Conservation (phyloP, 176 grass and related monocot genomes). For the Elaeis guineensis region DNA sequence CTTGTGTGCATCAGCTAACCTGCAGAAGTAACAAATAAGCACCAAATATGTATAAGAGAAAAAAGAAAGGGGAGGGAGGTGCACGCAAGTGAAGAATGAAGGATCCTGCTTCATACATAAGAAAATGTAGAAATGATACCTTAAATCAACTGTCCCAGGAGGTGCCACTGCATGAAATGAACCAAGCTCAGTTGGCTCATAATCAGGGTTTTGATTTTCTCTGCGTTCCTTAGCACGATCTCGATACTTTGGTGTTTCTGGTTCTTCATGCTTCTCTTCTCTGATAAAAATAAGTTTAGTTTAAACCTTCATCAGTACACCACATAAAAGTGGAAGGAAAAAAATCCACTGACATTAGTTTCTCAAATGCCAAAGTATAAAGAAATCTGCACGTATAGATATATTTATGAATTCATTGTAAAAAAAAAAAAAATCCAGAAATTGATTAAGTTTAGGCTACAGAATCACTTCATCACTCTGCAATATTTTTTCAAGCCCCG, state of each 20-base stretch:
- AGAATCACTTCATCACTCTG: too few relatives aligned
- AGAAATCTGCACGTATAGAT: too few relatives aligned
- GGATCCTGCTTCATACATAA: slow-evolving; percentile 2
- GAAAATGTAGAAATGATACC: slow-evolving; percentile 34
- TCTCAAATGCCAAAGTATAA: too few relatives aligned
- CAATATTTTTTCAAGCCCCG: too few relatives aligned
- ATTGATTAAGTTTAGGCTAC: too few relatives aligned
- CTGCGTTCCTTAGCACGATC: slow-evolving; percentile 95
- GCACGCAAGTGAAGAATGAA: background rate
- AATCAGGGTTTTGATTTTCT: slow-evolving; percentile 99
- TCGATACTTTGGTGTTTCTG: slow-evolving; percentile 59
- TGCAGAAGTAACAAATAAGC: slow-evolving; percentile 16
- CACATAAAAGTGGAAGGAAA: slow-evolving; percentile 7
- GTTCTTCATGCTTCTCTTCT: slow-evolving; percentile 92
- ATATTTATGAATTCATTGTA: too few relatives aligned
- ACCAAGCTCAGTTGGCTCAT: slow-evolving; percentile 89
- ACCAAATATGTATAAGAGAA: too few relatives aligned
- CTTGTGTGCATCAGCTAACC: slow-evolving; percentile 76
- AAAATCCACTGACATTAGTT: background rate
- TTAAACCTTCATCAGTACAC: background rate
- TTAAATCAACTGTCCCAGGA: slow-evolving; percentile 77
- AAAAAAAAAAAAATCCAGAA: too few relatives aligned
- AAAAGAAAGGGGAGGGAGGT: too few relatives aligned
- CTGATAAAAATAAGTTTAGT: slow-evolving; percentile 28
- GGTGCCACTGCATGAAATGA: slow-evolving; percentile 98